Evolutionary conservation across 345 rosid species (phyloP).

Genomic region (Aquilaria malaccensis): DNA sequence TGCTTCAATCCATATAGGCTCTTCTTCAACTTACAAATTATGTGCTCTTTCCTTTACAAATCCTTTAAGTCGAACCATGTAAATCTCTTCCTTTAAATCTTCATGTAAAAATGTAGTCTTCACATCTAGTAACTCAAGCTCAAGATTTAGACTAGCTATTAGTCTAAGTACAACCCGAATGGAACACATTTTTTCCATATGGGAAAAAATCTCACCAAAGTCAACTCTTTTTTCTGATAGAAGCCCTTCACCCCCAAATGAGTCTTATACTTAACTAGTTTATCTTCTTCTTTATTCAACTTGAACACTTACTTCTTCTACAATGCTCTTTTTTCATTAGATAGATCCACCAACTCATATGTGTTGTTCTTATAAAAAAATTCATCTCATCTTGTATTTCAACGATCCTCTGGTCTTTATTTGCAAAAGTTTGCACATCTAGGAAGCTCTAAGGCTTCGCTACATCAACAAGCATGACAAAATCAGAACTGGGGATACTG

Average conservation of each 20-base stretch:
- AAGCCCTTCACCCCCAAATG: neutral
- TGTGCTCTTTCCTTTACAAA: too few relatives aligned
- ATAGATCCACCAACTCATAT: neutral
- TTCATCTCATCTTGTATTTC: neutral
- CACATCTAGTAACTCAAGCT: neutral
- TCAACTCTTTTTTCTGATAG: neutral
- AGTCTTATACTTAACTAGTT: neutral
- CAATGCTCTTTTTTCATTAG: neutral
- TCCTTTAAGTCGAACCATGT: neutral
- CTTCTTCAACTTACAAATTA: too few relatives aligned
- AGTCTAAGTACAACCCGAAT: neutral
- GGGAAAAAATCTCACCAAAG: neutral
- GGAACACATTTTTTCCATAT: neutral
- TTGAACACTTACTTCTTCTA: neutral
- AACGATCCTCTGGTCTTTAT: neutral
- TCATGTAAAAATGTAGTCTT: neutral
- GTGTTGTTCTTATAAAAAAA: neutral
- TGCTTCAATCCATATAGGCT: neutral
- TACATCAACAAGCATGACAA: neutral
- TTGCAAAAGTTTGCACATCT: neutral
- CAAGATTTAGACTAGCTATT: neutral
- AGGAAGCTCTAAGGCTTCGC: slow-evolving; percentile 1
- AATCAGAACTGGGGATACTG: neutral
- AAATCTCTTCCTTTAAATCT: neutral
- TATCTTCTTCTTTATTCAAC: neutral